phyloP scores from a whole-genome alignment of 441 rosid species.

The Macaranga tanarius region DNA sequence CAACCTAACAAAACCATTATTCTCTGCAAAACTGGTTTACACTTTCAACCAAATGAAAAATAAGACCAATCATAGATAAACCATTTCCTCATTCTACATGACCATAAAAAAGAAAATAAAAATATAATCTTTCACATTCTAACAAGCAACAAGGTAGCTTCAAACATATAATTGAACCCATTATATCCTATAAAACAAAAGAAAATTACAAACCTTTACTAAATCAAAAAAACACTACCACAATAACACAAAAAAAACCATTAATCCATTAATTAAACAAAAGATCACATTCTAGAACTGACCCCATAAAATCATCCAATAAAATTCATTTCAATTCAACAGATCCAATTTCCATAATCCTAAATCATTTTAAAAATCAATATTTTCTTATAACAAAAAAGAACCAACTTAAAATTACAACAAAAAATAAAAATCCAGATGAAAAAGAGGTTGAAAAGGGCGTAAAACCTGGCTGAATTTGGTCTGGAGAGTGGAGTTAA shows the following conservation, averaged over 20 bases:
- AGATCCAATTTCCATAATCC: too few relatives aligned
- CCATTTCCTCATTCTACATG: not conserved
- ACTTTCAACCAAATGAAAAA: not conserved
- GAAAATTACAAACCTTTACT: not conserved
- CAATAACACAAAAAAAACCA: not conserved
- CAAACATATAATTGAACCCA: not conserved
- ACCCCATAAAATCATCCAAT: too few relatives aligned
- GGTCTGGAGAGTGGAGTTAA: constrained; percentile 79
- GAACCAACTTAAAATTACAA: too few relatives aligned
- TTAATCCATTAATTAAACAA: not conserved
- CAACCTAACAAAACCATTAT: not conserved
- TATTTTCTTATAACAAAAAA: too few relatives aligned
- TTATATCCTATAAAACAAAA: not conserved
- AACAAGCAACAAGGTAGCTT: not conserved
- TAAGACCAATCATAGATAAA: not conserved
- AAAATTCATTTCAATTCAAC: too few relatives aligned
- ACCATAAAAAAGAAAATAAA: not conserved
- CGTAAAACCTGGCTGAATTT: constrained; percentile 61
- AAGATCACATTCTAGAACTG: not conserved
- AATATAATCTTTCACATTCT: not conserved
- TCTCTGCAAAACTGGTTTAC: not conserved
- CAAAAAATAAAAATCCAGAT: too few relatives aligned
- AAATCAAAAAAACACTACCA: not conserved
- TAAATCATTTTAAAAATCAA: too few relatives aligned
- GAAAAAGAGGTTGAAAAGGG: not conserved